phyloP scores from a whole-genome alignment of 2,329 filamentous ascomycete genomes.

The Epichloe amarillans region DNA sequence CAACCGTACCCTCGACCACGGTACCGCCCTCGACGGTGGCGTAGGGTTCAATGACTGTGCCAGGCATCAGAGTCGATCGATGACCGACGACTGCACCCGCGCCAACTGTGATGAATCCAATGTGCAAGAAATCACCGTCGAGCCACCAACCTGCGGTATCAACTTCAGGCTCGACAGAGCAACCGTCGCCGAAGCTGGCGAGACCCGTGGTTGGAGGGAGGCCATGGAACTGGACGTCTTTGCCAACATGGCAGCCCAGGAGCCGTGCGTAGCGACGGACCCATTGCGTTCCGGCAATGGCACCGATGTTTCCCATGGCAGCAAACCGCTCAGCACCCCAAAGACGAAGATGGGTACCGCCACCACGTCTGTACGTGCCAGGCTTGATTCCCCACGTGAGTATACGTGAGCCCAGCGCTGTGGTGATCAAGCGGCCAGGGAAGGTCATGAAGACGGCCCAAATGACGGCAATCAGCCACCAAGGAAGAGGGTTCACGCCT shows the following conservation, averaged over 20 bases:
- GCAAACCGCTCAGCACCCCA: conserved; percentile 10
- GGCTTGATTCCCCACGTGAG: conserved; percentile 9
- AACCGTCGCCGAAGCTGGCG: conserved; percentile 9
- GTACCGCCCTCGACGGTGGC: conserved; percentile 8
- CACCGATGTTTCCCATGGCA: conserved; percentile 2
- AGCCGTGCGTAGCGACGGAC: conserved; percentile 8
- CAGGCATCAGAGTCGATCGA: conserved; percentile 10
- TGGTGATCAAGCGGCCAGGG: conserved; percentile 9
- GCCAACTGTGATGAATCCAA: conserved; percentile 8
- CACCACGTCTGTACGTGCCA: conserved; percentile 9
- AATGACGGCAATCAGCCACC: conserved; percentile 6
- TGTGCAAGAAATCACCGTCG: conserved; percentile 11
- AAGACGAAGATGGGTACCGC: conserved; percentile 8
- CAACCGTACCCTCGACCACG: conserved; percentile 7
- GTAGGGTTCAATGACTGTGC: conserved; percentile 8
- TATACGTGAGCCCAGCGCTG: conserved; percentile 3
- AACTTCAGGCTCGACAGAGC: conserved; percentile 11
- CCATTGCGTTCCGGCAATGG: conserved; percentile 10
- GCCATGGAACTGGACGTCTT: conserved; percentile 9
- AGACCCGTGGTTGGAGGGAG: conserved; percentile 9
- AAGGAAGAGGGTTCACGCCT: conserved; percentile 4
- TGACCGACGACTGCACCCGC: conserved; percentile 9
- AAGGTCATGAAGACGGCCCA: conserved; percentile 8
- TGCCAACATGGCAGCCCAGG: conserved; percentile 10
- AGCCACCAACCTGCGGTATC: conserved; percentile 12